Conservation (phyloP, 1,284 basidiomycete genomes). For the Tilletia horrida region DNA sequence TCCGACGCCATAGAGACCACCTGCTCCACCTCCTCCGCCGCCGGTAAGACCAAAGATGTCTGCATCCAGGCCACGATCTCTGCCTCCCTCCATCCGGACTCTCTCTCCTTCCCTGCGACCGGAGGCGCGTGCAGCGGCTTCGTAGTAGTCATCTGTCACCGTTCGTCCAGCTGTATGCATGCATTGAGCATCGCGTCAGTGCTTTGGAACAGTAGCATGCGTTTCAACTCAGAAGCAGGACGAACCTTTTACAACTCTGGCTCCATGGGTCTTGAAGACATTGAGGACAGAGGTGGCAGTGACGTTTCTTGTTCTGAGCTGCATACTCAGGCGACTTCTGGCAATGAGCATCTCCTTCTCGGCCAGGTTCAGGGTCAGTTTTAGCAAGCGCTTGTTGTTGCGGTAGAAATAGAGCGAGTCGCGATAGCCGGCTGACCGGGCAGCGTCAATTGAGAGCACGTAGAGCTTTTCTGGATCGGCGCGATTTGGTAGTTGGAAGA, state of each 20-base stretch:
- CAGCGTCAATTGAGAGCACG: constrained; percentile 95
- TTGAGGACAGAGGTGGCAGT: constrained; percentile 89
- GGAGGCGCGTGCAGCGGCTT: constrained; percentile 68
- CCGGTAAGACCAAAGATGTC: not conserved
- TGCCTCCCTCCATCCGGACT: constrained; percentile 38
- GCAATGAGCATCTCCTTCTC: constrained; percentile 91
- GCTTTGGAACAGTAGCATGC: not conserved
- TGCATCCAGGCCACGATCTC: constrained; percentile 33
- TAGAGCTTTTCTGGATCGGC: constrained; percentile 76
- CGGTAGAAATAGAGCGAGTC: constrained; percentile 97
- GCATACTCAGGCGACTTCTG: constrained; percentile 78
- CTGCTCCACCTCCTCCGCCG: not conserved
- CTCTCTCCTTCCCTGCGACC: constrained; percentile 50
- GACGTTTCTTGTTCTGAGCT: constrained; percentile 83
- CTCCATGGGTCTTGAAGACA: constrained; percentile 89
- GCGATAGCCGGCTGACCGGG: constrained; percentile 87
- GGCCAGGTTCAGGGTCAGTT: constrained; percentile 61
- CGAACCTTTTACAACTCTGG: constrained; percentile 79
- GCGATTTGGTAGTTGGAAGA: constrained; percentile 76
- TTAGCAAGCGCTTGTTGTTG: constrained; percentile 80
- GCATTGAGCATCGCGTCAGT: not conserved
- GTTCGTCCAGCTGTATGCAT: constrained; percentile 71
- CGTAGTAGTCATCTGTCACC: constrained; percentile 93
- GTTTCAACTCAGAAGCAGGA: constrained; percentile 22
- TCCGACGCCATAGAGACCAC: not conserved